Base-by-base conservation (phyloP, 202 grass and related monocot genomes). In the Zoysia matrella region DNA sequence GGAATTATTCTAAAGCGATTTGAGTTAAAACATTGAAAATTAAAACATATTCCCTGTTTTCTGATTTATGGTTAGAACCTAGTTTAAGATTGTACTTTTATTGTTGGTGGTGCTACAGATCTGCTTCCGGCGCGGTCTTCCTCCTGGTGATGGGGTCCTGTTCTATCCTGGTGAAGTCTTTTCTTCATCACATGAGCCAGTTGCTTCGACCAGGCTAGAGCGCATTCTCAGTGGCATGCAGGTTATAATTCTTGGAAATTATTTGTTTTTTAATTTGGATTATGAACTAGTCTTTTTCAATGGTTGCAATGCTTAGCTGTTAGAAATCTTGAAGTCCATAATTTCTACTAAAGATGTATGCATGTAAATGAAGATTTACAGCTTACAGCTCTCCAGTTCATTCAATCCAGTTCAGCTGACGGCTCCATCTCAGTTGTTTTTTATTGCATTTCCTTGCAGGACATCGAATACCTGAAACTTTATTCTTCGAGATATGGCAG, bases 161-260 rank as follows among this genome's bases (percentile, higher is more conserved):
- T 98, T 98, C 67, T 98, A 98, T 85, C 96, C 96, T 61, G 90
- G 96, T 65, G 90, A 98, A 90, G 92, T 95, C 16, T 98, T 95
- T 80, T 98, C 96, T 81, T 87, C 89, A 0, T 95, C 96, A 69
- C 78, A 87, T 73, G 96, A 98, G 77, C 96, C 92, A 78, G 89
- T 95, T 79, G 96, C 92, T 11, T 98, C 96, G 67, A 82, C 83
- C 64, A 88, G 90, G 61, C 88, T 98, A 65, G 96, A 98, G 69
- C 90, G 89, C n/a, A 88, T 90, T 87, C 92, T 98, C 83, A 93
- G 91, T 86, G 92, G 96, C 82, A 95, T 98, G 96, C 96, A 98
- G 92, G 92, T 95, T 87, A 82, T 64, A 69, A 12, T 50, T 82
- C 50, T 82, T 50, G 48, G 7, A 51, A 45, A 60, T 78, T 65